Percentiles rank a stretch among this genome's conserved stretches.
These are phyloP conservation scores for Amanita exitialis DNA, from an alignment of 768 basidiomycete species.

Conservation along the genomic window DNA sequence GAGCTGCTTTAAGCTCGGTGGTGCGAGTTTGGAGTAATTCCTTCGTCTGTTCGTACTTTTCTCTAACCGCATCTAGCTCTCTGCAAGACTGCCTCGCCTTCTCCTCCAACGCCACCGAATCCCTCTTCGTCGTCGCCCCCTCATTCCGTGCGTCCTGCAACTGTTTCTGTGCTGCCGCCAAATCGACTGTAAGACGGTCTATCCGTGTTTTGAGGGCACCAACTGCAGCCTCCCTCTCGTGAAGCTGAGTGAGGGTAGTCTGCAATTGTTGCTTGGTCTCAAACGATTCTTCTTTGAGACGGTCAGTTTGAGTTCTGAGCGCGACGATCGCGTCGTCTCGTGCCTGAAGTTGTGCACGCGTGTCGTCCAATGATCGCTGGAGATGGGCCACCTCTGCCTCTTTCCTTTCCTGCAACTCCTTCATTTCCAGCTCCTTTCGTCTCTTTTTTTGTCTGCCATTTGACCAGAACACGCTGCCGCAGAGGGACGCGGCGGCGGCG, in stretches of 20 bases:
- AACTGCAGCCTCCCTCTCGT: neutral
- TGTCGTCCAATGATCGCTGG: slow-evolving; percentile 12
- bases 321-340: slow-evolving; percentile 11
- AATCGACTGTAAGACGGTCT: neutral
- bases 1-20: slow-evolving; percentile 38
- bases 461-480: neutral
- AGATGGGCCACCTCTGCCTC: slow-evolving; percentile 10
- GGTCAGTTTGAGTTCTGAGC: neutral
- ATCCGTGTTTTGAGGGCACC: neutral
- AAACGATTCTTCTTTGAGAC: neutral
- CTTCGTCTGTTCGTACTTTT: slow-evolving; percentile 14
- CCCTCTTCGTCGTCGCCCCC: slow-evolving; percentile 10
- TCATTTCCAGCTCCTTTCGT: slow-evolving; percentile 1
- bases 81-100: slow-evolving; percentile 9
- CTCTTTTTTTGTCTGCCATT: neutral
- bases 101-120: slow-evolving; percentile 9
- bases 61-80: slow-evolving; percentile 12
- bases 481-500: neutral
- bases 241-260: neutral
- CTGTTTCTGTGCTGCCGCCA: neutral
- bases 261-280: neutral
- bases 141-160: neutral
- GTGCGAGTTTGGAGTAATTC: slow-evolving; percentile 30
- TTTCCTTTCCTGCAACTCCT: slow-evolving; percentile 5
- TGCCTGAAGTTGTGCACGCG: slow-evolving; percentile 13